Conservation (phyloP, 2,329 filamentous ascomycete species). For the Clarireedia sp. region DNA sequence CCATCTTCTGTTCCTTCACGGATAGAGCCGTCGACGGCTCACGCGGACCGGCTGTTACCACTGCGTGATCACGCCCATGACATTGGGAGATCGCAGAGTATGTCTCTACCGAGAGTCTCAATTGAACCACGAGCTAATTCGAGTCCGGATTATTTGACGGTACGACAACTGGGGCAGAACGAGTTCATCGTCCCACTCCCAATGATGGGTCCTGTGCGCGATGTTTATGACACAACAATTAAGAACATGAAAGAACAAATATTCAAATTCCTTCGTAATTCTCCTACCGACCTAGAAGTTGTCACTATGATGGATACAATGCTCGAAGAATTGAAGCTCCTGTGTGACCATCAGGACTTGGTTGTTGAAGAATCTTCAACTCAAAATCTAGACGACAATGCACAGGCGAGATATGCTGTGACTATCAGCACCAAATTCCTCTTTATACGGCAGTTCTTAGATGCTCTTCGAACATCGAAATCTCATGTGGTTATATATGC, state of each 20-base stretch:
- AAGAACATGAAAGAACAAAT: conserved; percentile 37
- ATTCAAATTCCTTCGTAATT: conserved; percentile 40
- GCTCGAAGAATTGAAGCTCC: conserved; percentile 42
- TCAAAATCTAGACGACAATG: conserved; percentile 32
- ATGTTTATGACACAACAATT: conserved; percentile 44
- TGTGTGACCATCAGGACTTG: conserved; percentile 51
- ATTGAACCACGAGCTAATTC: background rate
- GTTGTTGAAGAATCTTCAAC: conserved; percentile 38
- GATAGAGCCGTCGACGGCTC: background rate
- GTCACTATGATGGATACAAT: conserved; percentile 40
- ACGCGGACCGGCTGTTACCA: background rate
- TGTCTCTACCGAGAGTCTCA: conserved; percentile 3
- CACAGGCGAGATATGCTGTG: conserved; percentile 43
- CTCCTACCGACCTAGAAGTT: background rate
- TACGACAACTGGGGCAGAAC: conserved; percentile 23
- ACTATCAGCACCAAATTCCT: conserved; percentile 53
- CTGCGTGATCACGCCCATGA: conserved; percentile 1
- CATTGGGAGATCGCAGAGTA: background rate
- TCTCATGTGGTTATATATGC: conserved; percentile 47
- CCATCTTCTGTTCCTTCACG: conserved; percentile 2
- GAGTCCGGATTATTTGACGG: background rate
- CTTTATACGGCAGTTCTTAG: conserved; percentile 49
- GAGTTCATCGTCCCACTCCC: conserved; percentile 50
- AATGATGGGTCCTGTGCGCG: conserved; percentile 44
- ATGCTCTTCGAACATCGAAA: conserved; percentile 35